Conservation (phyloP, 306 rosid species). For the Albizia julibrissin region DNA sequence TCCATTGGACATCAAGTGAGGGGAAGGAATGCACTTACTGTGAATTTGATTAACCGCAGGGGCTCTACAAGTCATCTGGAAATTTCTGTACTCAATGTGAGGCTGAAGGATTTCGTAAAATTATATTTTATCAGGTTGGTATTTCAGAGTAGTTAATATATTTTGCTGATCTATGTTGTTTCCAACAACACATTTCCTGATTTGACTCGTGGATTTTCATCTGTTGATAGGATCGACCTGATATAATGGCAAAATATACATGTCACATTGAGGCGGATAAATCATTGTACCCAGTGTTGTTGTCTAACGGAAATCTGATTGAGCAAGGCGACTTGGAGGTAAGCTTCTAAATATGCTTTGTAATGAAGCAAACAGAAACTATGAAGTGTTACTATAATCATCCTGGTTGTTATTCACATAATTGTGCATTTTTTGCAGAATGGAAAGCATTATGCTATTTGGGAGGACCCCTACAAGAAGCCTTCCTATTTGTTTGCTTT, state of each 20-base stretch:
- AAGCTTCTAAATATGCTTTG: constrained; percentile 33
- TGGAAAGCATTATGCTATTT: constrained; percentile 85
- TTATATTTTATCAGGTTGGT: constrained; percentile 87
- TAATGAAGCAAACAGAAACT: constrained; percentile 4
- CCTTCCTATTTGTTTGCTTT: constrained; percentile 98
- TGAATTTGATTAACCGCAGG: constrained; percentile 57
- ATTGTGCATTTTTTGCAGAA: constrained; percentile 57
- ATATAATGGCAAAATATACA: constrained; percentile 93
- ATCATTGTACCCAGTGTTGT: constrained; percentile 82
- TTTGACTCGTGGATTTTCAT: constrained; percentile 31
- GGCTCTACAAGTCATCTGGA: constrained; percentile 91
- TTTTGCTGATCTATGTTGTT: constrained; percentile 15
- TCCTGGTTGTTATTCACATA: constrained; percentile 10
- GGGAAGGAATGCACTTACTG: constrained; percentile 13
- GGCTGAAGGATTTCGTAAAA: constrained; percentile 98
- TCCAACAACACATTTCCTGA: constrained; percentile 18
- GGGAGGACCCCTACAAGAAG: constrained; percentile 99
- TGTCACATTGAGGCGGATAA: constrained; percentile 85
- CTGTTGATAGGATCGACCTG: constrained; percentile 90
- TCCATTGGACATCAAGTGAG: constrained; percentile 9
- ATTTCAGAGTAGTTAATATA: constrained; percentile 24
- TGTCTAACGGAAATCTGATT: constrained; percentile 92
- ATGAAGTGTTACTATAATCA: constrained; percentile 28
- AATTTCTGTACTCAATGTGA: constrained; percentile 99
- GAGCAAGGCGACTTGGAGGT: constrained; percentile 92